phyloP scores from a whole-genome alignment of 192 early-diverging fungal species.

The Podila verticillata region DNA sequence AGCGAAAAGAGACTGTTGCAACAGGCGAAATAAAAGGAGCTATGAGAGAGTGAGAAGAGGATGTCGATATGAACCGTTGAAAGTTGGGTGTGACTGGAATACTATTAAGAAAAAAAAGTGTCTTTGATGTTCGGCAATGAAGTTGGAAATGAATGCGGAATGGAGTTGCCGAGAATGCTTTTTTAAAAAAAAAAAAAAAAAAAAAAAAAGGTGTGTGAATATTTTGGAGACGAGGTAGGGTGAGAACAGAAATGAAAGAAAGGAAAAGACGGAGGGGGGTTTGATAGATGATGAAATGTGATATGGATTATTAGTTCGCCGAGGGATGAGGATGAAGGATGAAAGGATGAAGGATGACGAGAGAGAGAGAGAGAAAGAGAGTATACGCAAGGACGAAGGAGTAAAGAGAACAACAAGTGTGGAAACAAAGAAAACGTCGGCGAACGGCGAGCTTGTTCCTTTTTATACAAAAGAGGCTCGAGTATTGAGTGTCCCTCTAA shows the following conservation, averaged over 20 bases:
- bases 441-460: no score
- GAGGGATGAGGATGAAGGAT: neutral
- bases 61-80: conserved; percentile 48
- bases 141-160: neutral
- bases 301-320: neutral
- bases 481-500: no score
- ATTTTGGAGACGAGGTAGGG: neutral
- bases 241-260: neutral
- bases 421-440: neutral
- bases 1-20: neutral
- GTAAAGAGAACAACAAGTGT: neutral
- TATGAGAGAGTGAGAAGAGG: neutral
- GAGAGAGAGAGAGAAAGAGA: neutral
- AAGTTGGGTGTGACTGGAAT: conserved; percentile 2
- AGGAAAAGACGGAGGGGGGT: neutral
- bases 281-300: no score
- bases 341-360: neutral
- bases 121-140: conserved; percentile 13
- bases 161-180: no score
- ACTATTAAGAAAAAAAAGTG: neutral
- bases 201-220: neutral
- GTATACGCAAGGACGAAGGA: neutral
- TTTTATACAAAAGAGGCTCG: neutral
- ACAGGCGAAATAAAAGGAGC: neutral
- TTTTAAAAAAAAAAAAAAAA: no score